Conservation (phyloP, 2,329 filamentous ascomycete species). For the Colletotrichum magnum region DNA sequence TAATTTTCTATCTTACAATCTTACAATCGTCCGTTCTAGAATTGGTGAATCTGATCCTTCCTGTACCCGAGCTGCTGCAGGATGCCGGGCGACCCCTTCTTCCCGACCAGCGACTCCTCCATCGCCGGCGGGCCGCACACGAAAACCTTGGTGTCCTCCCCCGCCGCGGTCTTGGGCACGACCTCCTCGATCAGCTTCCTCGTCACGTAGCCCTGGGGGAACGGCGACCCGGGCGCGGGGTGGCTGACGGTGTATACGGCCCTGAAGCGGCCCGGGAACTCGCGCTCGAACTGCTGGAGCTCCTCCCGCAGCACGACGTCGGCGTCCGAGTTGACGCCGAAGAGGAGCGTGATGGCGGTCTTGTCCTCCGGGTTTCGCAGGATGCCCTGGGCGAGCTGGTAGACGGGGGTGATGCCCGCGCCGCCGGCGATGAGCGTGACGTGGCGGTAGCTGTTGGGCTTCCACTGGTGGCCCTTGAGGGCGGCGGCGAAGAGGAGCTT, state of each 20-base stretch:
- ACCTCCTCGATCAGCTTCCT: slow-evolving; percentile 68
- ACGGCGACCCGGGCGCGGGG: slow-evolving; percentile 55
- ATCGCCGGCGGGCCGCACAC: slow-evolving; percentile 79
- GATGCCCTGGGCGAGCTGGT: slow-evolving; percentile 74
- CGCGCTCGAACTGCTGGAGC: slow-evolving; percentile 65
- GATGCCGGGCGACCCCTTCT: slow-evolving; percentile 61
- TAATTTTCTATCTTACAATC: not conserved
- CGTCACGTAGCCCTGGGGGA: slow-evolving; percentile 70
- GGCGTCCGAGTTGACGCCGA: slow-evolving; percentile 74
- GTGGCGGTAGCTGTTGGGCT: slow-evolving; percentile 61
- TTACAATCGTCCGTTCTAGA: slow-evolving; percentile 51
- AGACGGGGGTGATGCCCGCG: slow-evolving; percentile 80
- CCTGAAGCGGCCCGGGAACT: slow-evolving; percentile 69
- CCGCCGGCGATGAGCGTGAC: slow-evolving; percentile 79
- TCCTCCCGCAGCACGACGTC: slow-evolving; percentile 72
- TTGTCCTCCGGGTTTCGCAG: slow-evolving; percentile 72
- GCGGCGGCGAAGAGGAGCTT: slow-evolving; percentile 69
- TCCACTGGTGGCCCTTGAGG: slow-evolving; percentile 69
- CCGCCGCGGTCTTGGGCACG: slow-evolving; percentile 48
- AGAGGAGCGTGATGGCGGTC: slow-evolving; percentile 75
- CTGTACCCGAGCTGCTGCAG: slow-evolving; percentile 70
- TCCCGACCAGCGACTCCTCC: slow-evolving; percentile 70
- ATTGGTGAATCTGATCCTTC: slow-evolving; percentile 71
- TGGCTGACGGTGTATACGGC: slow-evolving; percentile 71
- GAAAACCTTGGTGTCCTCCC: slow-evolving; percentile 69